These are phyloP conservation scores for Hypoxylon sp. DNA, from an alignment of 2,329 filamentous ascomycete species.

Conservation along the genomic window DNA sequence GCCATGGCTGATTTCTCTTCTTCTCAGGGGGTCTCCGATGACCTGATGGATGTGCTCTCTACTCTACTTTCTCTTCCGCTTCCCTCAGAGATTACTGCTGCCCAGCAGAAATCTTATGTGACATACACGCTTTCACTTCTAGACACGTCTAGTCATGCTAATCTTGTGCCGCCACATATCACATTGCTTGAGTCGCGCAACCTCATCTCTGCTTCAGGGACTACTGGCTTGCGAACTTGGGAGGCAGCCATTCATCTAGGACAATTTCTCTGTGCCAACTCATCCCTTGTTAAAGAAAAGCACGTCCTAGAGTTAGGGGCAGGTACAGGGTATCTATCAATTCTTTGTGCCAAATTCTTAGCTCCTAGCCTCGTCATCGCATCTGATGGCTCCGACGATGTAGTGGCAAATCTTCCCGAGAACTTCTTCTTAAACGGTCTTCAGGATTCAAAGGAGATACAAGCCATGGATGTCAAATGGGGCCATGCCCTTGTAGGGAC, in stretches of 20 bases:
- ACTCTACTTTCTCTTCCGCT: slow-evolving; percentile 74
- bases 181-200: slow-evolving; percentile 78
- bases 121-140: slow-evolving; percentile 72
- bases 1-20: slow-evolving; percentile 46
- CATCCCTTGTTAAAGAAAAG: slow-evolving; percentile 64
- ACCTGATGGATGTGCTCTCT: slow-evolving; percentile 79
- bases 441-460: slow-evolving; percentile 62
- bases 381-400: slow-evolving; percentile 81
- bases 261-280: slow-evolving; percentile 72
- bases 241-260: slow-evolving; percentile 83
- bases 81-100: slow-evolving; percentile 74
- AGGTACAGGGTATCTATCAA: slow-evolving; percentile 81
- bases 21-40: slow-evolving; percentile 83
- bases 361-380: slow-evolving; percentile 72
- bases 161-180: slow-evolving; percentile 56
- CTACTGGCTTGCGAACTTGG: slow-evolving; percentile 85
- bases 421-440: slow-evolving; percentile 79
- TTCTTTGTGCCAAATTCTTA: slow-evolving; percentile 79
- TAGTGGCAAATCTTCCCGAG: slow-evolving; percentile 76
- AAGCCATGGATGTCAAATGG: slow-evolving; percentile 73
- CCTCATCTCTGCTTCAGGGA: slow-evolving; percentile 78
- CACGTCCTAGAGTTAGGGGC: slow-evolving; percentile 80
- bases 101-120: slow-evolving; percentile 80
- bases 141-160: slow-evolving; percentile 14
- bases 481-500: slow-evolving; percentile 71